phyloP scores from a whole-genome alignment of 2,329 filamentous ascomycete genomes.

The Monosporascus sp. region DNA sequence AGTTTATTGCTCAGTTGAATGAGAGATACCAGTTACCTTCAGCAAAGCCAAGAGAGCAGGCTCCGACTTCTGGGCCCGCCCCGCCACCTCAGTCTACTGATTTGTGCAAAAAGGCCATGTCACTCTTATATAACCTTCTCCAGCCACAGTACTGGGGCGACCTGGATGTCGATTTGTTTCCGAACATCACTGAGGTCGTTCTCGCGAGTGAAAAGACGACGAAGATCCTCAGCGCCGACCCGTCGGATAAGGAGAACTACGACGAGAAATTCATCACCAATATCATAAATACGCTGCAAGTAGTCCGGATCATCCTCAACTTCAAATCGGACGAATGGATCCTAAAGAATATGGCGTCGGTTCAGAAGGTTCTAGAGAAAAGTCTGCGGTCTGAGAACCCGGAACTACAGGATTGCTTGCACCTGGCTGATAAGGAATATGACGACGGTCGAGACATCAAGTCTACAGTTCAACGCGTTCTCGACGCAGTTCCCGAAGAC shows the following conservation, averaged over 20 bases:
- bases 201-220: slow-evolving; percentile 74
- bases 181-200: slow-evolving; percentile 82
- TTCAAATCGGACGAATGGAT: slow-evolving; percentile 91
- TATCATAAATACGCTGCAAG: slow-evolving; percentile 90
- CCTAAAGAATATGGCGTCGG: slow-evolving; percentile 64
- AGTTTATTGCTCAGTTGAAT: slow-evolving; percentile 85
- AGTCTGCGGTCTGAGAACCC: slow-evolving; percentile 81
- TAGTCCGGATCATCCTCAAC: slow-evolving; percentile 83
- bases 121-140: slow-evolving; percentile 76
- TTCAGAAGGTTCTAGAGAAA: slow-evolving; percentile 89
- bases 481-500: slow-evolving; percentile 83
- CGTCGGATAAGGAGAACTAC: slow-evolving; percentile 63
- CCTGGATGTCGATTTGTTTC: slow-evolving; percentile 84
- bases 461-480: slow-evolving; percentile 72
- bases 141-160: slow-evolving; percentile 89
- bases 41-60: slow-evolving; percentile 56
- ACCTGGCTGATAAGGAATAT: slow-evolving; percentile 64
- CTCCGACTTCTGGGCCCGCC: slow-evolving; percentile 37
- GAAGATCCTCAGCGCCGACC: slow-evolving; percentile 52
- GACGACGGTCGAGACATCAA: slow-evolving; percentile 67
- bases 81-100: slow-evolving; percentile 60
- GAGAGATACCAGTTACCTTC: slow-evolving; percentile 79
- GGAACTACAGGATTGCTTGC: slow-evolving; percentile 89
- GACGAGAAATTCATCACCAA: slow-evolving; percentile 80
- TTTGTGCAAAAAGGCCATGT: slow-evolving; percentile 78